Base-by-base conservation (phyloP, 2,329 filamentous ascomycete genomes). In the Trichoderma harzianum region DNA sequence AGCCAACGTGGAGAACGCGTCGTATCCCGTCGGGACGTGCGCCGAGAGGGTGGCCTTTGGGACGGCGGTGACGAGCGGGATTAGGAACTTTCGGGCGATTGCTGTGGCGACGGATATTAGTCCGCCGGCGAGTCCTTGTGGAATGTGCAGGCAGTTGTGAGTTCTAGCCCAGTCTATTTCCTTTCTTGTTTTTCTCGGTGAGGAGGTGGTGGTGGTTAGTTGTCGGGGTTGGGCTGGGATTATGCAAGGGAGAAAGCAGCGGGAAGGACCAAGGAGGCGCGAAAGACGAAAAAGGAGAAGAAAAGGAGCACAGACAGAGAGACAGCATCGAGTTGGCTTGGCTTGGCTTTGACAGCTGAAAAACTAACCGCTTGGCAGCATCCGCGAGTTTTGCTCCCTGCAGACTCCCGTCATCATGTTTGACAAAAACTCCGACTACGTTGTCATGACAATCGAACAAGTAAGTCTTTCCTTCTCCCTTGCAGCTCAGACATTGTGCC, bases 141-240 rank as follows among this genome's bases (percentile, higher is more conserved):
- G 96, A 70, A 98, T 97, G 94, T 98, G 95, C 81, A 87, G 95
- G 77, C 95, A 98, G 80, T 97, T 95, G 92, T 94, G 79, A 84
- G 89, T 86, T 51, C 8, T 67, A 36, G 21, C 18, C 14, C 36
- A 3, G 36, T 63, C 57, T 51, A 69, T 32, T 70, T 61, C 21
- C 18, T 36, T 34, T 18, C 7, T 24, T 24, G 24, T 10, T 26
- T 24, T 21, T 51, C 47, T 24, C 10, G n/a, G n/a, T 24, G 21
- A 21, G 11, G 21, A 8, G n/a, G 3, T 57, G 6, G 7, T 26
- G n/a, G n/a, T n/a, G n/a, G n/a, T n/a, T n/a, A n/a, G n/a, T n/a
- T n/a, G n/a, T n/a, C n/a, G n/a, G n/a, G n/a, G n/a, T 61, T 63
- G 21, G 71, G 32, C 21, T 30, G 24, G 24, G 36, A 10, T 55